A percentile compares a stretch with the other conserved stretches of the same genome.
These are phyloP conservation scores for Perilla frutescens DNA, from an alignment of 257 asterid species.

Conservation along the genomic window DNA sequence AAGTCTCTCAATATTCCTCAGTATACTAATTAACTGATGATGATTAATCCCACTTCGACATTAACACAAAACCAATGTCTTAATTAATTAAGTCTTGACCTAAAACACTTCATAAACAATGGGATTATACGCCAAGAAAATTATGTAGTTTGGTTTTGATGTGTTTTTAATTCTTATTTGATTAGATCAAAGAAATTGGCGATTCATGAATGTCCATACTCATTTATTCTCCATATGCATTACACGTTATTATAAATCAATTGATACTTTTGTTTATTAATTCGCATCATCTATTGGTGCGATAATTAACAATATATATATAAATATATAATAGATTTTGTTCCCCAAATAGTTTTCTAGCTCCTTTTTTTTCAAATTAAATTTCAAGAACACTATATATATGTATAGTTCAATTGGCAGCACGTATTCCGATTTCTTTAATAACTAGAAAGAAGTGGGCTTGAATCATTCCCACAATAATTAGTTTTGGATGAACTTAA, in stretches of 20 bases:
- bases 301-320: neutral
- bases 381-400: no score
- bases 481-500: neutral
- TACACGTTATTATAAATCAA: neutral
- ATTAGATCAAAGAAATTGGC: neutral
- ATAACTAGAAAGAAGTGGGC: neutral
- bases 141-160: neutral
- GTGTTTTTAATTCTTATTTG: neutral
- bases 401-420: neutral
- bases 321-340: no score
- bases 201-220: constrained; percentile 10
- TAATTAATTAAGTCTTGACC: constrained; percentile 23
- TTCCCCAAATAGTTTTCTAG: no score
- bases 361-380: no score
- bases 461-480: neutral
- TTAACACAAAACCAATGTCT: constrained; percentile 6
- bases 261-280: neutral
- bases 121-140: neutral
- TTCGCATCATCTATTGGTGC: neutral
- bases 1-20: neutral
- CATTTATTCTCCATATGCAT: neutral
- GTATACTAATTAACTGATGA: constrained; percentile 9
- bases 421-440: neutral
- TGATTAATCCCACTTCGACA: constrained; percentile 33
- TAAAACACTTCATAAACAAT: constrained; percentile 28